phyloP scores from a whole-genome alignment of 1,139 yeast species.

The Yarrowia galli region DNA sequence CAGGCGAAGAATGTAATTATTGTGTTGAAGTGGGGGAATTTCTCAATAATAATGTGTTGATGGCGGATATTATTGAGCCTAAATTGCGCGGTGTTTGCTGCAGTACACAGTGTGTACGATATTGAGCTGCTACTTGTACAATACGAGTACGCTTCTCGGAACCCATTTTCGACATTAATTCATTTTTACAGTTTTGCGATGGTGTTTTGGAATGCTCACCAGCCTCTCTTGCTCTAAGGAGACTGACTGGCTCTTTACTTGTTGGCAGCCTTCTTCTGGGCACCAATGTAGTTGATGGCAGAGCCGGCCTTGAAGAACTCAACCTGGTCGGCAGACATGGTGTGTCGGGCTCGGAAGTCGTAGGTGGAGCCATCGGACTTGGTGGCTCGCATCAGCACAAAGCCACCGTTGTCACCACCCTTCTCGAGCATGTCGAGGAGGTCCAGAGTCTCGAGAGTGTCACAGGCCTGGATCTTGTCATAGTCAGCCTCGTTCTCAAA shows the following conservation, averaged over 20 bases:
- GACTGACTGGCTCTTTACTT: slow-evolving; percentile 5
- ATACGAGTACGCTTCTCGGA: neutral
- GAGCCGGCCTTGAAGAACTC: slow-evolving; percentile 97
- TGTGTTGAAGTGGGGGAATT: neutral
- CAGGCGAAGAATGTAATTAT: neutral
- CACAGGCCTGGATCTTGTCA: slow-evolving; percentile 81
- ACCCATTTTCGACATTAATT: neutral
- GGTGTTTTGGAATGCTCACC: neutral
- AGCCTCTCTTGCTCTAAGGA: slow-evolving; percentile 37
- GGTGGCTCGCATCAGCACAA: slow-evolving; percentile 71
- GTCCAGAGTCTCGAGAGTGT: slow-evolving; percentile 77
- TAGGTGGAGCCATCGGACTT: slow-evolving; percentile 76
- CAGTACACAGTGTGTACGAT: neutral
- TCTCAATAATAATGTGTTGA: no score
- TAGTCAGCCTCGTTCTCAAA: slow-evolving; percentile 87
- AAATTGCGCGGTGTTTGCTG: no score
- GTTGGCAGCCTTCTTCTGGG: slow-evolving; percentile 33
- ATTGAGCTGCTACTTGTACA: no score
- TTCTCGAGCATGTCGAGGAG: slow-evolving; percentile 78
- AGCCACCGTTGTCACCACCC: slow-evolving; percentile 88
- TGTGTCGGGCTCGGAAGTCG: slow-evolving; percentile 81
- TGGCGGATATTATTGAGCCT: neutral
- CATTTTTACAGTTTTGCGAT: slow-evolving; percentile 10
- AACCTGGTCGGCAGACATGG: slow-evolving; percentile 95
- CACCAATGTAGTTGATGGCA: slow-evolving; percentile 90